Evolutionary conservation across 208 protist genomes (phyloP).

Genomic region (Endotrypanum monterogeii): DNA sequence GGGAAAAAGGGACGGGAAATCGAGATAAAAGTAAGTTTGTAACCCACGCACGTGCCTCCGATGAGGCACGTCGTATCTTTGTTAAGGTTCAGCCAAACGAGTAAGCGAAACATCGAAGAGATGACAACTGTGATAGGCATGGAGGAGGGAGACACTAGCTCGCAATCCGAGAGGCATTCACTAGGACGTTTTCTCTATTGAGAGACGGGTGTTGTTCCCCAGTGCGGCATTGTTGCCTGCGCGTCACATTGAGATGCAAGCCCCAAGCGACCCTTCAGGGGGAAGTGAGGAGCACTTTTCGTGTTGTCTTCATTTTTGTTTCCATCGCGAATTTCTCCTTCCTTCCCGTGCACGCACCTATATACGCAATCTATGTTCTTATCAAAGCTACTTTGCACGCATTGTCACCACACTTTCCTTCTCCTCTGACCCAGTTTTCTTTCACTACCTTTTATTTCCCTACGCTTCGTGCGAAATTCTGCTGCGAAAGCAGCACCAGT

Average conservation of each 20-base stretch:
- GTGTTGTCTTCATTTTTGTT: neutral
- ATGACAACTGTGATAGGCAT: neutral
- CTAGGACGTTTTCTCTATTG: neutral
- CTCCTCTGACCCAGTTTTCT: neutral
- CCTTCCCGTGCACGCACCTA: neutral
- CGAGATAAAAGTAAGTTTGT: constrained; percentile 8
- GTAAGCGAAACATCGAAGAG: neutral
- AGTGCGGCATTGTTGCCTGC: neutral
- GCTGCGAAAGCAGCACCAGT: constrained; percentile 4
- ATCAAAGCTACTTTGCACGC: neutral
- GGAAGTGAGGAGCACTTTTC: neutral
- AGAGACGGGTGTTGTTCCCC: constrained; percentile 1
- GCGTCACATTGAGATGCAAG: neutral
- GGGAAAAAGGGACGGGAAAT: too few relatives aligned
- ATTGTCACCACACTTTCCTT: neutral
- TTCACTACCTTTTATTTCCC: neutral
- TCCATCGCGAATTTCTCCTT: neutral
- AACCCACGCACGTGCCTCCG: neutral
- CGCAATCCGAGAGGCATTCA: neutral
- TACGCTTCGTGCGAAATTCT: neutral
- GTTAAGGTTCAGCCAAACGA: constrained; percentile 4
- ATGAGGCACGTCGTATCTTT: neutral
- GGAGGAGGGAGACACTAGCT: neutral
- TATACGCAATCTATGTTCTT: neutral
- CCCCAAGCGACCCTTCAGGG: neutral